Evolutionary conservation across 2,329 filamentous ascomycete species (phyloP).

Genomic region (Fonsecaea multimorphosa): DNA sequence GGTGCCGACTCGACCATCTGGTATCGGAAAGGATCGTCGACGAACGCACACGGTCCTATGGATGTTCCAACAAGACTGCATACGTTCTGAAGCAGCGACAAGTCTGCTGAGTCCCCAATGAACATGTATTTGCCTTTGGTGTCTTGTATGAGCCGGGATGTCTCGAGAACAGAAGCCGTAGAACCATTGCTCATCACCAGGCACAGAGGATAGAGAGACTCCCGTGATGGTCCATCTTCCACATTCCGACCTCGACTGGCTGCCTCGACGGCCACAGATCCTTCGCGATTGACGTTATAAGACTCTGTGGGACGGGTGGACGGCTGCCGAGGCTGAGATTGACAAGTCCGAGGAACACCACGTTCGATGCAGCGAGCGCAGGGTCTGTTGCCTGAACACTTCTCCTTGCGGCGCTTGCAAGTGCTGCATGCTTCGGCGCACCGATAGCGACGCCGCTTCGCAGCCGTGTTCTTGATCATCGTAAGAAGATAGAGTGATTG

Average conservation of each 20-base stretch:
- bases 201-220: neutral
- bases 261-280: neutral
- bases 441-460: neutral
- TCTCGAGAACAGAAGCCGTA: conserved; percentile 45
- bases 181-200: neutral
- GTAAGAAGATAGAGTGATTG: neutral
- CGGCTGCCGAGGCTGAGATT: neutral
- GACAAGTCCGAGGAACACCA: conserved; percentile 13
- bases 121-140: conserved; percentile 59
- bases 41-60: conserved; percentile 49
- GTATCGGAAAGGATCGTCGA: conserved; percentile 47
- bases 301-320: neutral
- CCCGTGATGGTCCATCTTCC: neutral
- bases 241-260: neutral
- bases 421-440: conserved; percentile 52
- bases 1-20: conserved; percentile 47
- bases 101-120: conserved; percentile 59
- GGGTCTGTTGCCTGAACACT: conserved; percentile 57
- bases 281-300: neutral
- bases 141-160: conserved; percentile 55
- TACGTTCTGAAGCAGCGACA: conserved; percentile 59
- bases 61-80: conserved; percentile 55
- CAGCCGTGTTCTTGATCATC: neutral
- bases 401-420: conserved; percentile 57
- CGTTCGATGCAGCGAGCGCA: conserved; percentile 53